phyloP scores from a whole-genome alignment of 495 filamentous ascomycete species.

The Schizothecium vesticola region DNA sequence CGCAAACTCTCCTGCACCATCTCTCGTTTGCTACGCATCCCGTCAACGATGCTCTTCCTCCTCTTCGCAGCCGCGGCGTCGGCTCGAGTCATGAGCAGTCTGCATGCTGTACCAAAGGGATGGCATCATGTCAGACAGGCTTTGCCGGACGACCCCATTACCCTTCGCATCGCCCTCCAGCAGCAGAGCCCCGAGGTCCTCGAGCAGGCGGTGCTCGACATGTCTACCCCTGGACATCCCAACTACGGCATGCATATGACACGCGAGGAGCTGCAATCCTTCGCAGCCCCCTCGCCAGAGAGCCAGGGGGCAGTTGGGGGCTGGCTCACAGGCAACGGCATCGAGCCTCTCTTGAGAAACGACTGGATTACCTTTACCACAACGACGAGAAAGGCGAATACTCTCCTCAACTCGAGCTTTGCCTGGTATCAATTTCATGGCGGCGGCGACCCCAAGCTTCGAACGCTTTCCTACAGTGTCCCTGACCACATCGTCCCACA shows the following conservation, averaged over 20 bases:
- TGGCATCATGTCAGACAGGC: constrained; percentile 38
- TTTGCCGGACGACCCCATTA: constrained; percentile 27
- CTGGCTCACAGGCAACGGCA: constrained; percentile 50
- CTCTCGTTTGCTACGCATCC: neutral
- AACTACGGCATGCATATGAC: constrained; percentile 55
- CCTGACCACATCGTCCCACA: constrained; percentile 54
- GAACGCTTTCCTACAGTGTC: constrained; percentile 60
- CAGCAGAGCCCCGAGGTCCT: constrained; percentile 45
- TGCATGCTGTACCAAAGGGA: constrained; percentile 41
- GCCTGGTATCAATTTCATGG: constrained; percentile 35
- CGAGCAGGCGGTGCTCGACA: constrained; percentile 46
- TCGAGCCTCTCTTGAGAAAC: constrained; percentile 42
- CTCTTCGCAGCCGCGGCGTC: constrained; percentile 37
- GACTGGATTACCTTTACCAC: constrained; percentile 47
- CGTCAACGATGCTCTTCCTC: constrained; percentile 23
- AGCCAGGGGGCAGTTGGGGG: constrained; percentile 35
- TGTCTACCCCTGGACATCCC: constrained; percentile 51
- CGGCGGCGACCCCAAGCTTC: constrained; percentile 36
- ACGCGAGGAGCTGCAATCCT: constrained; percentile 45
- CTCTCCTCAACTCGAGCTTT: constrained; percentile 45
- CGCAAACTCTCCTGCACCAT: neutral
- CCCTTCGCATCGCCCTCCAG: constrained; percentile 31
- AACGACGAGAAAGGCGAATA: constrained; percentile 40
- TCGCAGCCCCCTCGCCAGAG: constrained; percentile 45
- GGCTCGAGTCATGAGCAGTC: constrained; percentile 45